These are phyloP conservation scores for Lavandula angustifolia DNA, from an alignment of 257 asterid genomes.

Conservation along the genomic window DNA sequence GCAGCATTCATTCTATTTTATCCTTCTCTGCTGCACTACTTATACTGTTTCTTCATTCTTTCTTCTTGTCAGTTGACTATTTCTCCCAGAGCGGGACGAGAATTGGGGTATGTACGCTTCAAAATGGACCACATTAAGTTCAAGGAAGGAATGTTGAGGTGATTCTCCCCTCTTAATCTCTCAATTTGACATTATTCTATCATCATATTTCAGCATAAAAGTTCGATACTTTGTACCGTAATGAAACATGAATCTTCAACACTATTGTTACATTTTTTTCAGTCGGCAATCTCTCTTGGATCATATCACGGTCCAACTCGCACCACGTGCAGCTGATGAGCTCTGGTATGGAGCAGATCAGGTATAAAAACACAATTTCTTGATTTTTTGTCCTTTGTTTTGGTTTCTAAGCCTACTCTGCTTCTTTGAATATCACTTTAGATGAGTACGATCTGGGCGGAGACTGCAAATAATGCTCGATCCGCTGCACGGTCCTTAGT, in stretches of 20 bases:
- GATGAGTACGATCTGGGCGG: slow-evolving; percentile 96
- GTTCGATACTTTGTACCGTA: background rate
- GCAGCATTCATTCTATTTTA: background rate
- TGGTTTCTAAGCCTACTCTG: slow-evolving; percentile 5
- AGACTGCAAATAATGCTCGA: slow-evolving; percentile 86
- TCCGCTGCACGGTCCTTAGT: slow-evolving; percentile 85
- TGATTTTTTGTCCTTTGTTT: background rate
- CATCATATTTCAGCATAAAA: background rate
- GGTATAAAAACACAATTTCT: slow-evolving; percentile 45
- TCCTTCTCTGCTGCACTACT: background rate
- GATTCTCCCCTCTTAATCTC: background rate
- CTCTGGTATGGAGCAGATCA: slow-evolving; percentile 80
- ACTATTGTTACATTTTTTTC: slow-evolving; percentile 29
- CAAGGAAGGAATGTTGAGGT: slow-evolving; percentile 85
- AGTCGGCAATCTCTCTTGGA: slow-evolving; percentile 97
- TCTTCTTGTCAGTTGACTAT: slow-evolving; percentile 64
- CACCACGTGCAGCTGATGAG: slow-evolving; percentile 99
- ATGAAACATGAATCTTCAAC: background rate
- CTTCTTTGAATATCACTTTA: slow-evolving; percentile 35
- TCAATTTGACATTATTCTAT: background rate
- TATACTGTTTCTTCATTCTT: background rate
- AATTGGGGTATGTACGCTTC: slow-evolving; percentile 79
- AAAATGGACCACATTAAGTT: slow-evolving; percentile 81
- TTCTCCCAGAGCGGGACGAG: slow-evolving; percentile 93
- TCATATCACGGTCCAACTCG: slow-evolving; percentile 88